Base-by-base conservation (phyloP, 2,329 filamentous ascomycete species). In the Lachnellula hyalina region DNA sequence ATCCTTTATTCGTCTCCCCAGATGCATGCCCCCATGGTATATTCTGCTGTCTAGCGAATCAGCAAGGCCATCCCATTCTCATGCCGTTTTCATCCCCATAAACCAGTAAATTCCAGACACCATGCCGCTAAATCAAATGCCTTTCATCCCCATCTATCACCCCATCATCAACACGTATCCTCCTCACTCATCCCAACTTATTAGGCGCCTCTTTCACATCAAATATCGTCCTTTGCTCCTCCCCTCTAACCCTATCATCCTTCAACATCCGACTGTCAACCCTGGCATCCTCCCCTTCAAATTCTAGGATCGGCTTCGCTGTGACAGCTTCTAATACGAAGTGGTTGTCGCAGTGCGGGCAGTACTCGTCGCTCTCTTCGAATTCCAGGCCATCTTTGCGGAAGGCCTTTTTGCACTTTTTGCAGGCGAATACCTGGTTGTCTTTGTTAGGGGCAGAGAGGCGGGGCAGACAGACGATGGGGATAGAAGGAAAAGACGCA, bases 321-420 rank as follows among this genome's bases (percentile, higher is more conserved):
- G 87, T 89, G 64, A 87, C 74, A 50, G 94, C 95, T 4, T 97
- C 92, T 61, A 99, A 79, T 40, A 99, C 88, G 69, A 92, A 99
- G 74, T 99, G 95, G 75, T 99, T 99, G 71, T 99, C 94, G 77
- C 94, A 99, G 76, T 96, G 90, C 21, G 94, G 95, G 77, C 94
- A 99, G 79, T 96, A 99, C 72, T 99, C 95, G 75, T 99, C 94
- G 70, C 89, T 87, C 65, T 99, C 94, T 65, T 99, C 94, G 66
- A 96, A 96, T 71, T 96, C 89, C 61, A 83, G 77, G 46, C 87
- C 87, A 67, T 99, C 90, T 71, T 97, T 99, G 64, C 94, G 87
- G 78, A 99, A 99, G 73, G 87, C 92, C 75, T 99, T 99, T 65
- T 88, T 92, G 84, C 94, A 99, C 77, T 99, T 99, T 68, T 99